These are phyloP conservation scores for Crithidia sp. DNA, from an alignment of 208 protist genomes.

Conservation along the genomic window DNA sequence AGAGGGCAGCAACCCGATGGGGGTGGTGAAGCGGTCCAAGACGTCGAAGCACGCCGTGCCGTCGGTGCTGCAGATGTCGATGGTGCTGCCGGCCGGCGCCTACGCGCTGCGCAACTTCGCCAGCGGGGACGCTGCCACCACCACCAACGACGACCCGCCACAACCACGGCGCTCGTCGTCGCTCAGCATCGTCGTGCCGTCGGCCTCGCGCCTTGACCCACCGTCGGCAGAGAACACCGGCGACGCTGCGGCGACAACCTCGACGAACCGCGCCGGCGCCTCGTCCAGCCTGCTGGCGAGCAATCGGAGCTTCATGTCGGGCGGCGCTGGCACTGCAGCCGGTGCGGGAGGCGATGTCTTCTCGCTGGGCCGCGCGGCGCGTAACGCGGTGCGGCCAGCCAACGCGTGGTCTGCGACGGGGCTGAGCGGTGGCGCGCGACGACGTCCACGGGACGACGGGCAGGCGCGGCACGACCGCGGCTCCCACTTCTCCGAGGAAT, in stretches of 20 bases:
- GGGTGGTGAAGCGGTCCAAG: slow-evolving; percentile 4
- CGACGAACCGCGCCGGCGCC: background rate
- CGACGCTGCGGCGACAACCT: background rate
- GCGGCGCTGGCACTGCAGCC: background rate
- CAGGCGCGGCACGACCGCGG: background rate
- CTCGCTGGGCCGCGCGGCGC: slow-evolving; percentile 13
- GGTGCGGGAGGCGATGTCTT: slow-evolving; percentile 19
- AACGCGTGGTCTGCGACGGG: background rate
- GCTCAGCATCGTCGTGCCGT: background rate
- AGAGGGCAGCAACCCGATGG: background rate
- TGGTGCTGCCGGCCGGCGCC: slow-evolving; percentile 16
- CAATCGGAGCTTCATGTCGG: slow-evolving; percentile 12
- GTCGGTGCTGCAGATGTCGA: slow-evolving; percentile 28
- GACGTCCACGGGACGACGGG: background rate
- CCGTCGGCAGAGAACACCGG: background rate
- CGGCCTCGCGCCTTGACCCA: slow-evolving; percentile 1
- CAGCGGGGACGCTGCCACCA: background rate
- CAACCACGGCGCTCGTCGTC: background rate
- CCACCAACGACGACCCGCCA: background rate
- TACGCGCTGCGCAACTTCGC: slow-evolving; percentile 11
- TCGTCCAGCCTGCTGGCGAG: background rate
- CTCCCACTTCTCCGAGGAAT: slow-evolving; percentile 6
- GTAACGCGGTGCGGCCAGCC: background rate
- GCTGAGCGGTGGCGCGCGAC: background rate
- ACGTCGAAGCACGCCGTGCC: slow-evolving; percentile 16